Conservation (phyloP, 2,329 filamentous ascomycete species). For the Paracoccidioides lutzii region DNA sequence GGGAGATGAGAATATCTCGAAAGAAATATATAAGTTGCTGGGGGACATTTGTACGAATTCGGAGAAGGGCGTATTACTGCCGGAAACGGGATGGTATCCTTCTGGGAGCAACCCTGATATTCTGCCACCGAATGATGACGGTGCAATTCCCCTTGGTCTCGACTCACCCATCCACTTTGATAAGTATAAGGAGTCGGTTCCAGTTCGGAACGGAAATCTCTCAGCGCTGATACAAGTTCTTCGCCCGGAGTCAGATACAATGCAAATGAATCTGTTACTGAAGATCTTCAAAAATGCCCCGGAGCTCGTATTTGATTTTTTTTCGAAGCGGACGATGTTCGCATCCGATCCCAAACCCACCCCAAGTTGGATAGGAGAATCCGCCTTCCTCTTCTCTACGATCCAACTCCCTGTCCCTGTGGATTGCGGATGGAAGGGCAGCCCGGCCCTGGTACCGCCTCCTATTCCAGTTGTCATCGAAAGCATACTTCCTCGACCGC, state of each 20-base stretch:
- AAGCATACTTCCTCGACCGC: constrained; percentile 69
- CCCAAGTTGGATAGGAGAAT: constrained; percentile 89
- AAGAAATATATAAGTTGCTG: constrained; percentile 63
- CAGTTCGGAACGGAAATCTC: constrained; percentile 66
- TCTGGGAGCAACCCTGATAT: constrained; percentile 51
- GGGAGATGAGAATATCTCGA: constrained; percentile 42
- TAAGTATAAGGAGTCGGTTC: constrained; percentile 51
- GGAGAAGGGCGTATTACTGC: constrained; percentile 59
- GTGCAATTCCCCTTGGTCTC: constrained; percentile 49
- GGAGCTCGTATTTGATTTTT: constrained; percentile 80
- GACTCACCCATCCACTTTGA: constrained; percentile 60
- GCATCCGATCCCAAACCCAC: constrained; percentile 84
- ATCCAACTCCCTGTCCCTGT: constrained; percentile 61
- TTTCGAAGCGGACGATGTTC: constrained; percentile 65
- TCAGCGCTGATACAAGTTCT: constrained; percentile 67
- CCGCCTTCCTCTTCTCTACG: constrained; percentile 71
- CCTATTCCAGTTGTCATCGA: constrained; percentile 69
- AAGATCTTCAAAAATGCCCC: constrained; percentile 70
- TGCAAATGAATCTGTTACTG: constrained; percentile 70
- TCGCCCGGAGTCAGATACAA: constrained; percentile 66
- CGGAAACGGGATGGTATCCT: constrained; percentile 75
- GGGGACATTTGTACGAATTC: constrained; percentile 60
- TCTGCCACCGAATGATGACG: constrained; percentile 33
- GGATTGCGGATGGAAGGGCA: constrained; percentile 54
- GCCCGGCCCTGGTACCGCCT: constrained; percentile 56